Evolutionary conservation across 2,329 filamentous ascomycete genomes (phyloP).

Genomic region (Ophiostoma sp.): DNA sequence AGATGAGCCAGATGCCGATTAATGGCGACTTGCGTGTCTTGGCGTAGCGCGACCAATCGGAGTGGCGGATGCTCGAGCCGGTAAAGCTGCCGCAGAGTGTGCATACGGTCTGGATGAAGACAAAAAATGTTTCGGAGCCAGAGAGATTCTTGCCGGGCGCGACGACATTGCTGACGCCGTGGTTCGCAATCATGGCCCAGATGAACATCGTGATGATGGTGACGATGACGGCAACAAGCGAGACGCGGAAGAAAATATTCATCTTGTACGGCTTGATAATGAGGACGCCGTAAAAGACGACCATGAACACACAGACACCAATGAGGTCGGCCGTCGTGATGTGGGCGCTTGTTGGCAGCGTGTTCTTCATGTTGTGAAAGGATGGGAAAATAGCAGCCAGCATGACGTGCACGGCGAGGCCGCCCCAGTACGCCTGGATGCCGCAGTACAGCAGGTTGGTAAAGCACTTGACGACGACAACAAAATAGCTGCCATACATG

Average conservation of each 20-base stretch:
- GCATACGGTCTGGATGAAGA: conserved; percentile 18
- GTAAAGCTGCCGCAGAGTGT: not conserved
- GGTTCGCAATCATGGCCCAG: conserved; percentile 25
- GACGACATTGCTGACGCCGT: conserved; percentile 16
- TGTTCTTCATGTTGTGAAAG: conserved; percentile 36
- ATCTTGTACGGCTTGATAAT: conserved; percentile 19
- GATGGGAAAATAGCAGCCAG: conserved; percentile 32
- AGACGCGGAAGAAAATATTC: conserved; percentile 15
- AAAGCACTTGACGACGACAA: conserved; percentile 30
- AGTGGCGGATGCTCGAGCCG: conserved; percentile 6
- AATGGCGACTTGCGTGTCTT: too few species aligned
- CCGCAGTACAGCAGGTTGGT: conserved; percentile 29
- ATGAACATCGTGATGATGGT: conserved; percentile 20
- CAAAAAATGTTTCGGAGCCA: not conserved
- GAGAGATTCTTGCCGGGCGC: not conserved
- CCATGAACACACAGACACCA: conserved; percentile 36
- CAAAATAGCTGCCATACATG: conserved; percentile 32
- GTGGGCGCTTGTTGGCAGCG: conserved; percentile 30
- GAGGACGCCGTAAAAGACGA: conserved; percentile 29
- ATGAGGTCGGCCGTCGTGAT: conserved; percentile 37
- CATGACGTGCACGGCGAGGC: conserved; percentile 24
- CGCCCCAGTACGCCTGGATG: conserved; percentile 28
- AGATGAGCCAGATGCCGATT: not conserved
- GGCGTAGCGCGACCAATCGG: too few species aligned
- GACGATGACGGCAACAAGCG: conserved; percentile 1